Conservation (phyloP, 108 stramenopile genomes). For the Phaeodactylum tricornutum region DNA sequence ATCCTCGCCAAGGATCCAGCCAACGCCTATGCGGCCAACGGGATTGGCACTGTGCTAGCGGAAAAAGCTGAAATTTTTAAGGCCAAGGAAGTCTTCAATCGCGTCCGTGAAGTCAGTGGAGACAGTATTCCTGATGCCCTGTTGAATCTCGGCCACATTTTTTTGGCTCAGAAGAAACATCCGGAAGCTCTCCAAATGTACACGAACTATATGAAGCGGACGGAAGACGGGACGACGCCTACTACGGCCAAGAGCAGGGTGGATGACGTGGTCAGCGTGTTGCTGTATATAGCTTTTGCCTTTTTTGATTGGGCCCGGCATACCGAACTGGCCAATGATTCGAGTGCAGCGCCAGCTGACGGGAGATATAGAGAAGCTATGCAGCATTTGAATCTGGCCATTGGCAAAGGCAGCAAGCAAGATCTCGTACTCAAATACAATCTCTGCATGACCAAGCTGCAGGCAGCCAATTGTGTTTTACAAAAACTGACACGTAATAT, state of each 20-base stretch:
- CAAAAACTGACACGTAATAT: conserved; percentile 73
- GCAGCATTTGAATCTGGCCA: conserved; percentile 56
- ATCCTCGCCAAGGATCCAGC: conserved; percentile 71
- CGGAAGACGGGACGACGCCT: conserved; percentile 49
- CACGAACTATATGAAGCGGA: conserved; percentile 74
- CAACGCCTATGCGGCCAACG: conserved; percentile 87
- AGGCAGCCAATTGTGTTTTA: conserved; percentile 76
- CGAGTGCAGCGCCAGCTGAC: conserved; percentile 82
- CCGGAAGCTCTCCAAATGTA: conserved; percentile 85
- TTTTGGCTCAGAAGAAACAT: conserved; percentile 77
- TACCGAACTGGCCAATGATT: conserved; percentile 69
- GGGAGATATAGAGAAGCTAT: conserved; percentile 72
- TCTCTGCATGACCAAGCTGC: conserved; percentile 73
- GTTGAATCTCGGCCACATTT: conserved; percentile 80
- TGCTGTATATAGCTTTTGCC: conserved; percentile 76
- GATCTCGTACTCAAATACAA: conserved; percentile 63
- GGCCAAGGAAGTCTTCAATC: conserved; percentile 80
- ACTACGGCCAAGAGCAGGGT: conserved; percentile 66
- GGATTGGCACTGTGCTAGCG: conserved; percentile 75
- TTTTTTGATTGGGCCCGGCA: conserved; percentile 88
- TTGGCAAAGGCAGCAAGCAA: conserved; percentile 39
- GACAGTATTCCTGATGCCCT: conserved; percentile 74
- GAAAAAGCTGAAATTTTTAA: conserved; percentile 81
- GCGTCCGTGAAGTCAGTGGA: conserved; percentile 76
- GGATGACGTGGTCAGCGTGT: conserved; percentile 70